A percentile compares a stretch with the other conserved stretches of the same genome.
Evolutionary conservation across 495 filamentous ascomycete genomes (phyloP).

Genomic region (Penicillium waksmanii): DNA sequence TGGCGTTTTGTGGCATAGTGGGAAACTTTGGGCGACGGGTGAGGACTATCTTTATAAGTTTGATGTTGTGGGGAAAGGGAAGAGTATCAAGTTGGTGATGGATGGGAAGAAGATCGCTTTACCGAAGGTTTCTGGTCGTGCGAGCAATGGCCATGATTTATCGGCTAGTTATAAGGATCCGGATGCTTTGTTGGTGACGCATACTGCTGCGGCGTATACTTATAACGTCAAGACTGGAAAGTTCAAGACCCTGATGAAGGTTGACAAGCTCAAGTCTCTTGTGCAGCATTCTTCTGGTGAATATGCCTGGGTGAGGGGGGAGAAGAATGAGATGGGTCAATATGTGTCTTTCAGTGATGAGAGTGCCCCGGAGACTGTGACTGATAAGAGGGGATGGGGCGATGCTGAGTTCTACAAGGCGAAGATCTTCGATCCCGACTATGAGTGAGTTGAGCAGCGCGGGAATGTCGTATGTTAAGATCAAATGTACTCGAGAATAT

Average conservation of each 20-base stretch:
- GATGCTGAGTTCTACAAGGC: slow-evolving; percentile 19
- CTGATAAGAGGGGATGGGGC: slow-evolving; percentile 9
- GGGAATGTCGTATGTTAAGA: background rate
- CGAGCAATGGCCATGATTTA: slow-evolving; percentile 14
- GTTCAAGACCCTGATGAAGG: slow-evolving; percentile 2
- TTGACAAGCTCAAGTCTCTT: slow-evolving; percentile 14
- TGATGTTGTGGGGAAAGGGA: slow-evolving; percentile 8
- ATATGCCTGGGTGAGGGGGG: slow-evolving; percentile 9
- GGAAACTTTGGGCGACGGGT: slow-evolving; percentile 8
- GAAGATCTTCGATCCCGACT: slow-evolving; percentile 13
- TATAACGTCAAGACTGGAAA: slow-evolving; percentile 10
- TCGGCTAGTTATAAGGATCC: slow-evolving; percentile 9
- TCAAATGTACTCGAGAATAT: background rate
- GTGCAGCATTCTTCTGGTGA: slow-evolving; percentile 11
- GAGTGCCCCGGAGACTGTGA: background rate
- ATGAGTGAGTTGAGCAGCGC: slow-evolving; percentile 4
- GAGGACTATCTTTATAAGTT: slow-evolving; percentile 11
- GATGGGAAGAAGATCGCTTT: background rate
- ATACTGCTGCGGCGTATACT: slow-evolving; percentile 10
- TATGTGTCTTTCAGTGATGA: slow-evolving; percentile 16
- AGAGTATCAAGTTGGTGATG: slow-evolving; percentile 3
- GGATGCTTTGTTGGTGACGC: slow-evolving; percentile 10
- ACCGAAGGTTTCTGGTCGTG: background rate
- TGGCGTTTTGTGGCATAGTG: slow-evolving; percentile 3
- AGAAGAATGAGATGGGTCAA: slow-evolving; percentile 16